A percentile compares a stretch with the other conserved stretches of the same genome.
Conservation (phyloP, 2,329 filamentous ascomycete genomes). For the Aspergillus tanneri region DNA sequence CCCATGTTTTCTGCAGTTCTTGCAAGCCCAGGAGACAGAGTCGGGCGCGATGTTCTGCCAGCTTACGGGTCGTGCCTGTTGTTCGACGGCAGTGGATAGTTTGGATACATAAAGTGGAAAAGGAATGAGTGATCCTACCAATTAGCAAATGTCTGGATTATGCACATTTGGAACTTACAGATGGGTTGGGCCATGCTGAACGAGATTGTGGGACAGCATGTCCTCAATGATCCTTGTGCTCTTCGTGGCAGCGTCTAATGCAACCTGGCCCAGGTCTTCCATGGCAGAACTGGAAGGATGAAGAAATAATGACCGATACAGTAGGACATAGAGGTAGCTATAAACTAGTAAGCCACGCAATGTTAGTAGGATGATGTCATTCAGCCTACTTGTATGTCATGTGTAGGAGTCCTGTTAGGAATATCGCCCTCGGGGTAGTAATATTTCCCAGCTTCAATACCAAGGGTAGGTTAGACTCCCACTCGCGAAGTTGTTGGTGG, state of each 20-base stretch:
- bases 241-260: constrained; percentile 47
- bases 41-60: constrained; percentile 52
- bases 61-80: constrained; percentile 40
- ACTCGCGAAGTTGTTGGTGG: constrained; percentile 37
- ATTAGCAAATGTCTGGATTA: neutral
- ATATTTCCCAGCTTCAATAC: constrained; percentile 35
- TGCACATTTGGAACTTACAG: constrained; percentile 27
- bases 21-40: constrained; percentile 49
- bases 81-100: constrained; percentile 44
- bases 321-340: constrained; percentile 48
- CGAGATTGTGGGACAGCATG: constrained; percentile 45
- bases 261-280: constrained; percentile 38
- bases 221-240: constrained; percentile 52
- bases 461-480: constrained; percentile 41
- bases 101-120: constrained; percentile 51
- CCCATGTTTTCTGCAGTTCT: constrained; percentile 52
- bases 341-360: neutral
- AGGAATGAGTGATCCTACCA: constrained; percentile 47
- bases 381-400: constrained; percentile 47
- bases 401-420: constrained; percentile 45
- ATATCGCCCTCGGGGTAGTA: constrained; percentile 32
- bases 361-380: neutral
- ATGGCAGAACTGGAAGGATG: constrained; percentile 30
- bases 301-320: constrained; percentile 48
- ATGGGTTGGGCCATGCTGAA: constrained; percentile 49